Percentiles rank a stretch among this genome's conserved stretches.
Conservation (phyloP, 371 early-diverging fungal species). For the Mortierella sp. region DNA sequence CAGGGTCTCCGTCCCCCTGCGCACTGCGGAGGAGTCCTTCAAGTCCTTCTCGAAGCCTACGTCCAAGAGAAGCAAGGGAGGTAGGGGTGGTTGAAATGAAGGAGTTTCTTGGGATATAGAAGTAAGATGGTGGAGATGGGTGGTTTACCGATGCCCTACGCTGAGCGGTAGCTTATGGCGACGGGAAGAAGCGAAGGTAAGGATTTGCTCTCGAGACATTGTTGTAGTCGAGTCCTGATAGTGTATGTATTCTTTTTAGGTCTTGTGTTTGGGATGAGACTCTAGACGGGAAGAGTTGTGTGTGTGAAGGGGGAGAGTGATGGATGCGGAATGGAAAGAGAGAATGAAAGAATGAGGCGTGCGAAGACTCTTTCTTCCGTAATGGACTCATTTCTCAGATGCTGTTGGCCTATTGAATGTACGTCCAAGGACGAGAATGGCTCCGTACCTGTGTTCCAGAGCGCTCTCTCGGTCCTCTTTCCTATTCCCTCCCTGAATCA, state of each 20-base stretch:
- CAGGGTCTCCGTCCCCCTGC: too few species aligned
- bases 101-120: not conserved
- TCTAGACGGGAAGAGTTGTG: not conserved
- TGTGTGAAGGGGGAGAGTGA: not conserved
- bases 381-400: too few species aligned
- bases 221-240: not conserved
- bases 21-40: too few species aligned
- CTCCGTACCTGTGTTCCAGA: too few species aligned
- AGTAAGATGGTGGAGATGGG: not conserved
- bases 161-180: conserved; percentile 37
- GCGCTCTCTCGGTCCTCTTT: too few species aligned
- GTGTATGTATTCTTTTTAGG: not conserved
- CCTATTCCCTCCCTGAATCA: too few species aligned
- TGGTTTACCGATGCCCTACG: conserved; percentile 50
- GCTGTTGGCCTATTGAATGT: too few species aligned
- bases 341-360: not conserved
- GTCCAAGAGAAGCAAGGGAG: conserved; percentile 1
- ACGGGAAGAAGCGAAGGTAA: conserved; percentile 32
- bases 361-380: too few species aligned
- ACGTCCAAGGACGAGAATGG: too few species aligned
- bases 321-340: not conserved
- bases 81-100: not conserved
- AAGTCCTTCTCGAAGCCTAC: too few species aligned
- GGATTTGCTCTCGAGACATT: conserved; percentile 37
- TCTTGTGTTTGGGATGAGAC: too few species aligned